Percentiles rank a stretch among this genome's conserved stretches.
phyloP scores from a whole-genome alignment of 768 basidiomycete species.

The Ramaria sp. region DNA sequence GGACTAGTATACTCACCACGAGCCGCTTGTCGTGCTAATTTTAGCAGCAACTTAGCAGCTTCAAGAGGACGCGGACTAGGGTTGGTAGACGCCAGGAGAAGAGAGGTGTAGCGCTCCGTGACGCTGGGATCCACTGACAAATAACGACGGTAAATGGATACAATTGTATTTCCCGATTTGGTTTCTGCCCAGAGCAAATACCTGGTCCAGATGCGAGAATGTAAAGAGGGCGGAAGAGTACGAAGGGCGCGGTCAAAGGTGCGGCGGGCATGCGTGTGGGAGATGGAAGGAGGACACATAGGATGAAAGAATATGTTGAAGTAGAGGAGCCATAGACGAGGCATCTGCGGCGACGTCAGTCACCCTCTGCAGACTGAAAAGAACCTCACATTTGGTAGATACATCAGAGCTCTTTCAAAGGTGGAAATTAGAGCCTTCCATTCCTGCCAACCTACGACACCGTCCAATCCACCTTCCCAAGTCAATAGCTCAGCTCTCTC shows the following conservation, averaged over 20 bases:
- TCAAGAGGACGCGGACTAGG: slow-evolving; percentile 72
- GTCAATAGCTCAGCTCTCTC: slow-evolving; percentile 69
- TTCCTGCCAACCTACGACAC: slow-evolving; percentile 89
- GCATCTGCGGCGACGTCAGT: slow-evolving; percentile 45
- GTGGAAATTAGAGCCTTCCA: slow-evolving; percentile 84
- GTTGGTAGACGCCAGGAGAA: slow-evolving; percentile 50
- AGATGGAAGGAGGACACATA: slow-evolving; percentile 71
- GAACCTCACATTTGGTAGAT: slow-evolving; percentile 61
- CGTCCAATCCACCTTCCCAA: slow-evolving; percentile 83
- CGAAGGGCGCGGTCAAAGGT: slow-evolving; percentile 93
- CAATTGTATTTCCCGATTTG: slow-evolving; percentile 67
- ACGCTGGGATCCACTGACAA: slow-evolving; percentile 70
- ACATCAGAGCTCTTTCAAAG: slow-evolving; percentile 91
- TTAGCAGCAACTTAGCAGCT: slow-evolving; percentile 83
- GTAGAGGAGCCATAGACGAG: slow-evolving; percentile 91
- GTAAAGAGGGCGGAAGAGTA: slow-evolving; percentile 86
- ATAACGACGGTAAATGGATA: slow-evolving; percentile 81
- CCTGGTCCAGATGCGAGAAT: slow-evolving; percentile 83
- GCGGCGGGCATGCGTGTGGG: slow-evolving; percentile 82
- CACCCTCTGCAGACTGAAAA: background rate
- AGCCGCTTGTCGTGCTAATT: slow-evolving; percentile 73
- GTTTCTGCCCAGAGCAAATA: slow-evolving; percentile 89
- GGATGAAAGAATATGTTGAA: slow-evolving; percentile 85
- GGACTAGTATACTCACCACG: slow-evolving; percentile 76
- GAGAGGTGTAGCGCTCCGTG: slow-evolving; percentile 65